Base-by-base conservation (phyloP, 2,329 filamentous ascomycete genomes). In the Pseudovirgaria hyperparasitica region DNA sequence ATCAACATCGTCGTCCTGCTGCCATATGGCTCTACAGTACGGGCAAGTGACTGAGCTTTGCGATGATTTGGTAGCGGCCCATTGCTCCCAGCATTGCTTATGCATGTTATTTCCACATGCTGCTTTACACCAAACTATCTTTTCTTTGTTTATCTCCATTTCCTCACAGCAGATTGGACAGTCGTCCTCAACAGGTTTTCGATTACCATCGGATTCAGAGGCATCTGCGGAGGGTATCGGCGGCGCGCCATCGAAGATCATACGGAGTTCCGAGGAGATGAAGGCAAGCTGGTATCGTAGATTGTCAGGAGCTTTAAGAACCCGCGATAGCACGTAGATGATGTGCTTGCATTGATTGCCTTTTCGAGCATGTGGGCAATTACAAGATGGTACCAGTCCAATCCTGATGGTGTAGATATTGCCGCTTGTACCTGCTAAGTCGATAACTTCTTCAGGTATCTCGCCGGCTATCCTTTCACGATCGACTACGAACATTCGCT, bases 341-440 rank as follows among this genome's bases (percentile, higher is more conserved):
- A 73, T 54, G 38, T 80, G 75, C 42, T 76, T 76, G 60, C 72
- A 78, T 39, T 72, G 66, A 23, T 69, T 66, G 4, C 70, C 65
- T 31, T 67, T 67, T 18, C 24, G 33, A 1, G 59, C 55, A 45
- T 72, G 64, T 1, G 67, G 67, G 42, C 70, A 75, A 30, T 58
- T 58, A 46, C 70, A 75, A 5, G 38, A 51, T 0, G 70, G 69
- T 8, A 58, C 39, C 27, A 65, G 63, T 31, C 52, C 47, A 28
- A 78, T 65, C 8, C 48, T 57, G 18, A 72, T 62, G 1, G 56
- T 64, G 48, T 78, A 76, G 11, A 76, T 50, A 37, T 76, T 76
- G 10, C 72, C 72, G 0, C 69, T 75, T 5, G 63, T 60, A 11
- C 73, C 73, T 17, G 70, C 68, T 26, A 77, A 62, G 13, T 65